Evolutionary conservation across 129 eudicot species (phyloP), one percentile per base, ranked within the genome.

Genomic region (Heracleum sosnowskyi): DNA sequence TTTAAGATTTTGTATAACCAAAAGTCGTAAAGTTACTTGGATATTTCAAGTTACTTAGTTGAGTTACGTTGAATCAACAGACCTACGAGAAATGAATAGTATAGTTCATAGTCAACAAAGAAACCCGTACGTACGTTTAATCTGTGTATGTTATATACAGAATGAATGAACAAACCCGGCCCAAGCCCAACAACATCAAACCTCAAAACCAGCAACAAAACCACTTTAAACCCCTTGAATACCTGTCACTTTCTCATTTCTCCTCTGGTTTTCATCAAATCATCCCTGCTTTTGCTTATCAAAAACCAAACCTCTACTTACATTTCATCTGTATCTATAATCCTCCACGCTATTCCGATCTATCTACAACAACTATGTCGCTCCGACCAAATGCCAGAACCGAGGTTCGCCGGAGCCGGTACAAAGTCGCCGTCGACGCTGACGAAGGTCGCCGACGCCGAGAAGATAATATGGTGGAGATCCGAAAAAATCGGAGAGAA

Each of bases 381-480:
- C 71, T 91, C 81, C 85, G 97, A 76, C 97, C 97, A 46, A 87
- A 66, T 79, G 86, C 89, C 10, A 87, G 86, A 66, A 85, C 89
- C 34, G 97, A 89, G 85, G 97, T 87, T 66, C 97, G 97, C 60
- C 91, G 97, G 84, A 92, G 85, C 84, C 82, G 92, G 62, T 92
- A 90, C 86, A 92, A 90, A 79, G 96, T 90, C 33, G 91, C 96
- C 60, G 96, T 92, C 79, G 96, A 90, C 49, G 97, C 97, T 36
- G 96, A 92, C 1, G 97, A 92, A 66, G 93, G 97, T 0, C 77
- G 97, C 60, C 85, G 97, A 18, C 84, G 97, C 78, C 85, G 96
- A 76, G 97, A 90, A 70, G 96, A 92, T 63, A 87, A 88, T 63
- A 85, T 92, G 96, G 96, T 92, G 49, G 97, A 90, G 97, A 92